Conservation (phyloP, 2,329 filamentous ascomycete genomes). For the Calonectria hongkongensis region DNA sequence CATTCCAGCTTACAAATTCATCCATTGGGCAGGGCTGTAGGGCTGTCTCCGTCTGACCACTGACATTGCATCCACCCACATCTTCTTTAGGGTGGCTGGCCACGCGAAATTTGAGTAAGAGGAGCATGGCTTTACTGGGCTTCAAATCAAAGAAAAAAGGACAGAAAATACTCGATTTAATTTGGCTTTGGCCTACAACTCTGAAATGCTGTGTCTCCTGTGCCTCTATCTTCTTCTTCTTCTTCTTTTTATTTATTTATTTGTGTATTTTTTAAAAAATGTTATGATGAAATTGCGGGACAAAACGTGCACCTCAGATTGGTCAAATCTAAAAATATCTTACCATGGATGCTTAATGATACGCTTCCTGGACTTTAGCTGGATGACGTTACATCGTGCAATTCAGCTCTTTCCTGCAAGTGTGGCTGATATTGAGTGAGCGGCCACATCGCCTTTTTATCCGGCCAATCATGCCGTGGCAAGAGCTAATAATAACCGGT, state of each 20-base stretch:
- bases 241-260: too few relatives aligned
- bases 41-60: neutral
- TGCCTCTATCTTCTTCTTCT: too few relatives aligned
- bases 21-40: neutral
- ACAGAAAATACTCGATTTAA: too few relatives aligned
- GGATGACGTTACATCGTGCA: neutral
- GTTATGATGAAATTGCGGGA: neutral
- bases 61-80: neutral
- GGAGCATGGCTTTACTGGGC: too few relatives aligned
- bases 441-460: neutral
- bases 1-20: neutral
- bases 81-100: too few relatives aligned
- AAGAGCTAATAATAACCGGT: neutral
- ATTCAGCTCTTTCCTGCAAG: neutral
- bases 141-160: too few relatives aligned
- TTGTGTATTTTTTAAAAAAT: neutral
- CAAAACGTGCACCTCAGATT: neutral
- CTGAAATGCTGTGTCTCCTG: too few relatives aligned
- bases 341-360: neutral
- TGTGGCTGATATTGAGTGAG: neutral
- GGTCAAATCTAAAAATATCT: neutral
- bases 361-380: neutral
- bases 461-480: neutral
- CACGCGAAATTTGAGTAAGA: too few relatives aligned
- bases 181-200: too few relatives aligned